phyloP scores from a whole-genome alignment of 352 stramenopile genomes.

The Pythium dissimile region DNA sequence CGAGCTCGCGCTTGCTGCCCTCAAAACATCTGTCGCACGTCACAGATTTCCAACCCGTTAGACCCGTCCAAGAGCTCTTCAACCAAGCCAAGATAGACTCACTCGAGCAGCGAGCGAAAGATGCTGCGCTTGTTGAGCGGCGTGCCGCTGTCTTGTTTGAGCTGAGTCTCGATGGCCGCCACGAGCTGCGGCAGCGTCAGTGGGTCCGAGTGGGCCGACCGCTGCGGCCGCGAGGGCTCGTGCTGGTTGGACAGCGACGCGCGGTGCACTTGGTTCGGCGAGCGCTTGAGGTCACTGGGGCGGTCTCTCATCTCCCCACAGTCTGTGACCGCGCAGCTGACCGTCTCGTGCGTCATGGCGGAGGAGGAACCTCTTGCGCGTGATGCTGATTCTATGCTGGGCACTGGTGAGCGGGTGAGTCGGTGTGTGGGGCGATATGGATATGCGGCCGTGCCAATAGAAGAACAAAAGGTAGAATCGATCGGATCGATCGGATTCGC shows the following conservation, averaged over 20 bases:
- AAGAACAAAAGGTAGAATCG: no score
- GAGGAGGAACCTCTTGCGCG: no score
- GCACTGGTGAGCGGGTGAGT: no score
- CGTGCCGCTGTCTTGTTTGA: conserved; percentile 29
- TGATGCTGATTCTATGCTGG: no score
- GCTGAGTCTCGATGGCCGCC: conserved; percentile 34
- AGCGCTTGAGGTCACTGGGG: conserved; percentile 6
- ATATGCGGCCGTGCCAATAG: no score
- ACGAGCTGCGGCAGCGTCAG: conserved; percentile 40
- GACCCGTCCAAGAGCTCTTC: no score
- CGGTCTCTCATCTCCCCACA: neutral
- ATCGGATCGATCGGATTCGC: neutral
- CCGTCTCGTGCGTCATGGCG: conserved; percentile 19
- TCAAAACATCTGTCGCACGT: conserved; percentile 28
- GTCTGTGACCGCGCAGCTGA: conserved; percentile 15
- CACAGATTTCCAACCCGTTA: neutral
- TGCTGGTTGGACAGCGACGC: conserved; percentile 8
- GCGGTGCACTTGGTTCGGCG: conserved; percentile 7
- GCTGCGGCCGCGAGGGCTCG: no score
- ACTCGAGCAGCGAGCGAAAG: conserved; percentile 41
- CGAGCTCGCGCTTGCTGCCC: conserved; percentile 41
- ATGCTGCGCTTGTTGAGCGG: conserved; percentile 36
- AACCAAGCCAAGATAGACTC: no score
- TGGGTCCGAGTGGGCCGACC: neutral
- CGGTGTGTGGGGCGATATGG: no score